phyloP scores from a whole-genome alignment of 2,329 filamentous ascomycete species.

The Ophiostoma angusticollis region DNA sequence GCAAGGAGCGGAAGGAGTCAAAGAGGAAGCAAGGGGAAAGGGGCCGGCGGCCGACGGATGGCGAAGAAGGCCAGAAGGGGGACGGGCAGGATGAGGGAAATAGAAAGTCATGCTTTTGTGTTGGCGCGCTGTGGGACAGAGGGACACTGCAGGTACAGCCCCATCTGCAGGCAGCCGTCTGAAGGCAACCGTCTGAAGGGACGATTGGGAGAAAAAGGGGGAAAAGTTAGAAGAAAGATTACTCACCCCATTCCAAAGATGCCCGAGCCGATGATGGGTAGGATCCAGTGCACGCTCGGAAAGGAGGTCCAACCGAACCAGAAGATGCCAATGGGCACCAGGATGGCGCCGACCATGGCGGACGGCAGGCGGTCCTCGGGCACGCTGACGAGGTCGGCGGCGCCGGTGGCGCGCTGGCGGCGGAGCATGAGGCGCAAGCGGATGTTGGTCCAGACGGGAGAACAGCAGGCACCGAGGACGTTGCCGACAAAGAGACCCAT shows the following conservation, averaged over 20 bases:
- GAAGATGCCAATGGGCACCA: constrained; percentile 74
- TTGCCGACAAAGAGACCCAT: constrained; percentile 58
- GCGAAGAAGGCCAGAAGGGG: too few relatives aligned
- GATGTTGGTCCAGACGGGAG: constrained; percentile 53
- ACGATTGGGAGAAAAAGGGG: not conserved
- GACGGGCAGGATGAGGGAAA: not conserved
- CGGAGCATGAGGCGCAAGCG: constrained; percentile 44
- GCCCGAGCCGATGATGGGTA: constrained; percentile 58
- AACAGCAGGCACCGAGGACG: constrained; percentile 46
- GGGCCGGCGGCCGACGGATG: too few relatives aligned
- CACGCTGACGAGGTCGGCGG: constrained; percentile 47
- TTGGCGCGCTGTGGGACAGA: not conserved
- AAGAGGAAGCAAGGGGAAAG: not conserved
- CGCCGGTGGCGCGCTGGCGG: constrained; percentile 36
- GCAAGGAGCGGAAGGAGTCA: not conserved
- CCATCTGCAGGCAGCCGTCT: too few relatives aligned
- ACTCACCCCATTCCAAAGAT: constrained; percentile 61
- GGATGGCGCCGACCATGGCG: constrained; percentile 57
- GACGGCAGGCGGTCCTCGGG: constrained; percentile 79
- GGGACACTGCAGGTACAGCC: too few relatives aligned
- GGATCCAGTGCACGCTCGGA: constrained; percentile 60
- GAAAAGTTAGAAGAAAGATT: not conserved
- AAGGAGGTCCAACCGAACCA: constrained; percentile 83
- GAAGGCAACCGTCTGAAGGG: not conserved
- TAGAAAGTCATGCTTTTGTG: too few relatives aligned